Percentiles rank a stretch among this genome's conserved stretches.
Evolutionary conservation across 495 filamentous ascomycete genomes (phyloP).

Genomic region (Bombardia bombarda): DNA sequence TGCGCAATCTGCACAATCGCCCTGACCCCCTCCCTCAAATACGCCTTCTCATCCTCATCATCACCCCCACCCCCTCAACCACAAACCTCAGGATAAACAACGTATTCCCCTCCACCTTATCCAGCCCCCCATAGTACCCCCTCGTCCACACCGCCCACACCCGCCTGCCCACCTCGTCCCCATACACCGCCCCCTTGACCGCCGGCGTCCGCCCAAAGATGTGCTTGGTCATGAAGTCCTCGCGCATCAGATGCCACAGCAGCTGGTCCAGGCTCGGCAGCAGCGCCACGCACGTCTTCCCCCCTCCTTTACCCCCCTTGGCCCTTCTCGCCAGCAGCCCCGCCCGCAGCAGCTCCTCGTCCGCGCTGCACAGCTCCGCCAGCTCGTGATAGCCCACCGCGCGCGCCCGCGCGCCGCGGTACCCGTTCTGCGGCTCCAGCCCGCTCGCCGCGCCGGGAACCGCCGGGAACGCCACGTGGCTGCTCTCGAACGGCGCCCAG

Average conservation of each 20-base stretch:
- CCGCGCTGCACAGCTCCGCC: constrained; percentile 45
- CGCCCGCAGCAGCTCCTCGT: constrained; percentile 43
- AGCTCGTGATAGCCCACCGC: constrained; percentile 46
- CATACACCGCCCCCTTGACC: constrained; percentile 60
- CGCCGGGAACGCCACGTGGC: constrained; percentile 57
- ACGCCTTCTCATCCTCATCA: constrained; percentile 21
- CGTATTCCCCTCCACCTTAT: constrained; percentile 49
- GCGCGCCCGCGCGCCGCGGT: constrained; percentile 11
- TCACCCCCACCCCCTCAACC: constrained; percentile 56
- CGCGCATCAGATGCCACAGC: constrained; percentile 78
- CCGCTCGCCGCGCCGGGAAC: constrained; percentile 15
- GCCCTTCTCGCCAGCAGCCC: constrained; percentile 28
- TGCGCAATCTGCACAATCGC: constrained; percentile 36
- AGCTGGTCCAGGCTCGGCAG: constrained; percentile 65
- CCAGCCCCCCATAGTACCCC: constrained; percentile 48
- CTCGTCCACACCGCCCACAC: constrained; percentile 81
- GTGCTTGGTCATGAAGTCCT: constrained; percentile 67
- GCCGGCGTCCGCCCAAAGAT: constrained; percentile 43
- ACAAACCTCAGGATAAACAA: constrained; percentile 75
- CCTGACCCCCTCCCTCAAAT: constrained; percentile 51
- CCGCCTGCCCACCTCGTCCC: constrained; percentile 34
- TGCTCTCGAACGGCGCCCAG: constrained; percentile 66
- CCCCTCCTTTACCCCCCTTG: constrained; percentile 10
- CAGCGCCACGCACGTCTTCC: constrained; percentile 51
- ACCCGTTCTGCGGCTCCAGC: constrained; percentile 13